Percentiles rank a stretch among this genome's conserved stretches.
Conservation (phyloP, 371 early-diverging fungal genomes). For the Thermomucor indicae-seudaticae region DNA sequence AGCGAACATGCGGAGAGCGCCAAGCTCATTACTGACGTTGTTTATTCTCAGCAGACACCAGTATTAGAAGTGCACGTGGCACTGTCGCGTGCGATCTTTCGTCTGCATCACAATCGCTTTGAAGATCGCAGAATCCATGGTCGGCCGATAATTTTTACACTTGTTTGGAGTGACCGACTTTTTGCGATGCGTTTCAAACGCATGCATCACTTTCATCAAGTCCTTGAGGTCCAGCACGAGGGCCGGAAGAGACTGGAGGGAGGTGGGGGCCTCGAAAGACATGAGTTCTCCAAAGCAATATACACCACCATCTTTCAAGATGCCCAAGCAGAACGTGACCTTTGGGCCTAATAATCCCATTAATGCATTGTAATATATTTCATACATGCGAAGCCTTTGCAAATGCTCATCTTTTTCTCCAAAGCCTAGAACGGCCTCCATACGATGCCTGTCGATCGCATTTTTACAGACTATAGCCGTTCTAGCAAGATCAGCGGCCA, state of each 20-base stretch:
- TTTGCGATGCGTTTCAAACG: background rate
- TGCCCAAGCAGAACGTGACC: background rate
- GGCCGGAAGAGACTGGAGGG: background rate
- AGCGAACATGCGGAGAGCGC: no score
- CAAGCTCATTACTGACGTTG: no score
- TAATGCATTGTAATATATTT: background rate
- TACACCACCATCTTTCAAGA: background rate
- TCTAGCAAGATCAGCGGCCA: background rate
- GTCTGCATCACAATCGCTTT: background rate
- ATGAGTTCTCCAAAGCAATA: background rate
- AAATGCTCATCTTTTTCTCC: background rate
- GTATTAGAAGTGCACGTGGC: no score
- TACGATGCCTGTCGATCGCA: background rate
- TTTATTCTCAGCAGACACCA: no score
- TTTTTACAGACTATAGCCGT: background rate
- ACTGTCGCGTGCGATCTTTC: background rate
- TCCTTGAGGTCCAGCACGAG: background rate
- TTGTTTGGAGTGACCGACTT: no score
- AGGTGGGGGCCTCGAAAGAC: background rate
- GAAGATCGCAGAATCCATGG: background rate
- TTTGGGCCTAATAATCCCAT: background rate
- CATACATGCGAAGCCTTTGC: no score
- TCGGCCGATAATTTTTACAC: background rate
- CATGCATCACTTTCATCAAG: background rate
- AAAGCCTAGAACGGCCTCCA: background rate